Conservation (phyloP, 2,329 filamentous ascomycete species). For the Aspergillus thermomutatus region DNA sequence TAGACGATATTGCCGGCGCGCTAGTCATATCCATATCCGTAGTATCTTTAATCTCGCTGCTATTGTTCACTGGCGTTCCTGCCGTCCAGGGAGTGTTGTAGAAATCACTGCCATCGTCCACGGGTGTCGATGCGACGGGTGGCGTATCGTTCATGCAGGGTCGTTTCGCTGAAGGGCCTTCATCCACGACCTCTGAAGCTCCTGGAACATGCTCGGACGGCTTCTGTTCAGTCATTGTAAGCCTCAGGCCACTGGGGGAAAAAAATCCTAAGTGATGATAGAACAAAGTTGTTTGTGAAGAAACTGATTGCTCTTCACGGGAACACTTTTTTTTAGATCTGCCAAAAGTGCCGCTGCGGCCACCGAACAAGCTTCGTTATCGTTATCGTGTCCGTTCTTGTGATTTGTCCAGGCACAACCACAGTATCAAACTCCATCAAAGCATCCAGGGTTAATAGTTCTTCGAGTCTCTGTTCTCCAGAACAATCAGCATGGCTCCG, state of each 20-base stretch:
- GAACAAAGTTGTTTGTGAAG: constrained; percentile 8
- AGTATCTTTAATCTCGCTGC: constrained; percentile 3
- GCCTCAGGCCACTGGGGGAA: not conserved
- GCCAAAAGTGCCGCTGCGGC: constrained; percentile 24
- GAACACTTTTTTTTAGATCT: constrained; percentile 25
- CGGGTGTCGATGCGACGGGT: constrained; percentile 27
- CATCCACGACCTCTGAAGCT: constrained; percentile 11
- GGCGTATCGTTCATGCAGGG: constrained; percentile 28
- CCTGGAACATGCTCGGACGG: constrained; percentile 9
- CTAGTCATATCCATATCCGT: constrained; percentile 4
- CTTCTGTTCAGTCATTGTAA: constrained; percentile 26
- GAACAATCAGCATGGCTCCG: constrained; percentile 14
- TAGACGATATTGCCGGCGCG: constrained; percentile 13
- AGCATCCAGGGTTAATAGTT: not conserved
- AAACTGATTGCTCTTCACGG: constrained; percentile 5
- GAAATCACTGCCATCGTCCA: constrained; percentile 41
- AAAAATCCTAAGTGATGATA: constrained; percentile 1
- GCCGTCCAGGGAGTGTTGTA: constrained; percentile 38
- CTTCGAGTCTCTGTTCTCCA: constrained; percentile 1
- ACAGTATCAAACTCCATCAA: not conserved
- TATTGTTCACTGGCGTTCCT: constrained; percentile 24
- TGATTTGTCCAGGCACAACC: not conserved
- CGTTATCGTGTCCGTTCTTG: constrained; percentile 20
- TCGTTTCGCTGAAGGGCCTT: constrained; percentile 24
- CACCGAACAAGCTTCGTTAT: constrained; percentile 26